Conservation (phyloP, 164 flowering plant species). For the Magnolia kwangsiensis region DNA sequence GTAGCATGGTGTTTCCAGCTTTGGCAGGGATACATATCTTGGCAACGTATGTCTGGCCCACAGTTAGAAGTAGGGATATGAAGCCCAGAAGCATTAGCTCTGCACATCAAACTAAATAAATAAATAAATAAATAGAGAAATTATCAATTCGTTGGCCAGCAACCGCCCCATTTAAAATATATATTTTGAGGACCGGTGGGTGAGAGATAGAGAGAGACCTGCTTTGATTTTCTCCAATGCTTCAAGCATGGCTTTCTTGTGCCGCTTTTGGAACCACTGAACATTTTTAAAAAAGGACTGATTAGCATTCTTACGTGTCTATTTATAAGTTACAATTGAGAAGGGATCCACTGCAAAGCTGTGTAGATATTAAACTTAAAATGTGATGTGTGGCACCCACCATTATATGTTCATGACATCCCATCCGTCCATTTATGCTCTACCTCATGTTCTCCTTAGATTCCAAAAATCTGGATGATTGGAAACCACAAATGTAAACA, state of each 20-base stretch:
- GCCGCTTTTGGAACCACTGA: constrained; percentile 56
- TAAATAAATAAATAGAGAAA: background rate
- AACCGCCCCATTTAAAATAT: no score
- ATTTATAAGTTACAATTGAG: no score
- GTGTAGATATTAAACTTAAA: no score
- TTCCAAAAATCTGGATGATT: no score
- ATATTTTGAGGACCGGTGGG: no score
- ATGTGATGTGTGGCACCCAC: no score
- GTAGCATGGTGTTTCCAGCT: constrained; percentile 44
- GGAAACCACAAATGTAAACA: no score
- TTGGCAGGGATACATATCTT: constrained; percentile 47
- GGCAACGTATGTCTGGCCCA: constrained; percentile 35
- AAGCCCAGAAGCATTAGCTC: constrained; percentile 78
- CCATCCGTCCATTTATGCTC: no score
- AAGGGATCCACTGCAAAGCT: no score
- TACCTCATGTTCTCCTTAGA: no score
- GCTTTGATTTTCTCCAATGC: constrained; percentile 73
- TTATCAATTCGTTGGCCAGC: no score
- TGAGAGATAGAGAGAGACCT: constrained; percentile 15
- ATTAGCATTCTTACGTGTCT: background rate
- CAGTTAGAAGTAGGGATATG: constrained; percentile 58
- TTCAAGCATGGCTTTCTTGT: constrained; percentile 62
- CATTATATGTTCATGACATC: no score
- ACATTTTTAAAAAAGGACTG: background rate
- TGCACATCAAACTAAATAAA: constrained; percentile 21